These are phyloP conservation scores for Cucumis hystrix DNA, from an alignment of 306 rosid genomes.

Conservation along the genomic window DNA sequence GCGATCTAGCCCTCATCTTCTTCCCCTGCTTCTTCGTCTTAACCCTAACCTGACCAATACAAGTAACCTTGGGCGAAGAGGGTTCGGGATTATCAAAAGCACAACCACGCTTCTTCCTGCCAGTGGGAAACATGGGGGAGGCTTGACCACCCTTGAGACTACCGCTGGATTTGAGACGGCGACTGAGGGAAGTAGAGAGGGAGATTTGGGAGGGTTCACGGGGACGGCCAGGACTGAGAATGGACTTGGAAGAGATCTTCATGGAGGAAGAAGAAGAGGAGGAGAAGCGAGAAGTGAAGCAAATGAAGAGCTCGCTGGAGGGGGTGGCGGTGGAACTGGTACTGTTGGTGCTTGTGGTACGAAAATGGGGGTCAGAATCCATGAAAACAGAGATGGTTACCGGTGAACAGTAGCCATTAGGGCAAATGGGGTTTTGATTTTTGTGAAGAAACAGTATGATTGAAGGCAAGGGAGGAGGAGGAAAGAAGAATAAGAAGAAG, in stretches of 20 bases:
- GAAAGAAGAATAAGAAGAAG: too few species aligned
- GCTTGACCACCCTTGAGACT: slow-evolving; percentile 84
- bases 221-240: slow-evolving; percentile 61
- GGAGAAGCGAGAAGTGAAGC: slow-evolving; percentile 65
- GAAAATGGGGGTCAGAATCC: slow-evolving; percentile 44
- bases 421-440: background rate
- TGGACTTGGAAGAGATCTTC: slow-evolving; percentile 78
- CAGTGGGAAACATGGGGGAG: slow-evolving; percentile 84
- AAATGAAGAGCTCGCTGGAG: slow-evolving; percentile 61
- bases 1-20: slow-evolving; percentile 62
- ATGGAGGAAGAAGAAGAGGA: slow-evolving; percentile 36
- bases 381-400: background rate
- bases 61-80: slow-evolving; percentile 87
- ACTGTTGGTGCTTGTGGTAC: slow-evolving; percentile 16
- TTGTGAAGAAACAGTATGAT: background rate
- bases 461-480: background rate
- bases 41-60: slow-evolving; percentile 91
- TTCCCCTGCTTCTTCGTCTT: slow-evolving; percentile 82
- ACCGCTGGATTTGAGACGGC: slow-evolving; percentile 57
- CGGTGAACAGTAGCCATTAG: background rate
- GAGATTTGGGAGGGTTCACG: slow-evolving; percentile 72
- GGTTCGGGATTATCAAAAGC: slow-evolving; percentile 87
- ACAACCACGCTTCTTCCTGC: slow-evolving; percentile 45
- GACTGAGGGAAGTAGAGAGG: slow-evolving; percentile 66
- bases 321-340: slow-evolving; percentile 15